Evolutionary conservation across 305 asterid genomes (phyloP), one percentile per base, ranked within the genome.

Genomic region (Petunia hybrid): DNA sequence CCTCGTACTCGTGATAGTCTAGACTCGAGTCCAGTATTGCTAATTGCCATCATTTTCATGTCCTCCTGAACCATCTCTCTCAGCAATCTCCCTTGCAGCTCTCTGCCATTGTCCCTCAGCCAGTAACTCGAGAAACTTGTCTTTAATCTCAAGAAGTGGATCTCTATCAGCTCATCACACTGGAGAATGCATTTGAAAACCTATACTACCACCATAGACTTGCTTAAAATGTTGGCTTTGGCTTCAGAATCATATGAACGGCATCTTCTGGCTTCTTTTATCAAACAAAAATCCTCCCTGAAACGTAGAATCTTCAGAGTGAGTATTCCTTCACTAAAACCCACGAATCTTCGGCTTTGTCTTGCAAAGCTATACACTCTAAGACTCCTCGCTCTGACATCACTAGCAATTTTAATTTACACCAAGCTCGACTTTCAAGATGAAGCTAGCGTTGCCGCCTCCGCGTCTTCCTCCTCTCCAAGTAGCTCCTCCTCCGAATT

Each of bases 161-260:
- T 96, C 98, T 2, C 97, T 85, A 96, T 86, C 80, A 96, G 83
- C 83, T 89, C 92, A 60, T 88, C 90, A 90, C 90, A 74, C 88
- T 96, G 0, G 97, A 40, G 84, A 96, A 96, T 1, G 94, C 94
- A 68, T 94, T 94, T 6, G 98, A 91, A 70, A 90, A 94, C 83
- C 90, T 87, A 74, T 90, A 96, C 74, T 96, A 22, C 31, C 99
- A 51, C 90, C 94, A 82, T 88, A 75, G 94, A 94, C 87, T 96
- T 94, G 51, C 99, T 98, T 85, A 96, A 78, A 48, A 86, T 76
- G 60, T 85, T 87, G 8, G 31, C 31, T 22, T 22, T 22, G 31
- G 31, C 31, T 22, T 22, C 31, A 22, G 31, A 22, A 22, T 22
- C 31, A 22, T 22, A 22, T 22, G 31, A 22, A 22, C 31, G 31